phyloP scores from a whole-genome alignment of 1,284 basidiomycete genomes.

The Leucoagaricus sp. region DNA sequence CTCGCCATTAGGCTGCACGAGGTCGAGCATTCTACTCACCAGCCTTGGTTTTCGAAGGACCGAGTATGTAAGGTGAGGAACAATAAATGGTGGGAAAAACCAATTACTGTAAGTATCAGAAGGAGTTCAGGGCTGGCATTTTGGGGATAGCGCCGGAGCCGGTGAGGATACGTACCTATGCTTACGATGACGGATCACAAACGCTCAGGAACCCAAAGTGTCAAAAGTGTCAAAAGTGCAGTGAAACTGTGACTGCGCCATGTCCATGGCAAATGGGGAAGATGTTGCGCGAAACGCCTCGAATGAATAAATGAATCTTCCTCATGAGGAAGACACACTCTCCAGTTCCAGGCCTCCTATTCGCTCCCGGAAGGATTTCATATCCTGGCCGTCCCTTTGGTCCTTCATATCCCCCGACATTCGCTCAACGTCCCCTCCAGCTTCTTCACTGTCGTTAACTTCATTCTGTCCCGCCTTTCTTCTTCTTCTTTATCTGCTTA shows the following conservation, averaged over 20 bases:
- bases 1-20: slow-evolving; percentile 69
- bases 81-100: slow-evolving; percentile 12
- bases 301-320: background rate
- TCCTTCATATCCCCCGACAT: background rate
- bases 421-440: background rate
- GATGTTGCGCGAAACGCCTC: background rate
- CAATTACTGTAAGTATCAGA: slow-evolving; percentile 7
- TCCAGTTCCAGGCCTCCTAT: background rate
- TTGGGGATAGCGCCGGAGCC: slow-evolving; percentile 7
- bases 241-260: too few relatives aligned
- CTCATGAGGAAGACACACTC: background rate
- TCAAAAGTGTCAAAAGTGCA: too few relatives aligned
- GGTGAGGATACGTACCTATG: slow-evolving; percentile 2
- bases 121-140: slow-evolving; percentile 33
- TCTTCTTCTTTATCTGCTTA: slow-evolving; percentile 17
- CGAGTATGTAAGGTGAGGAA: slow-evolving; percentile 53
- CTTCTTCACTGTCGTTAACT: slow-evolving; percentile 4
- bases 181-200: slow-evolving; percentile 11
- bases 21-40: slow-evolving; percentile 46
- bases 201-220: background rate
- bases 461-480: slow-evolving; percentile 12
- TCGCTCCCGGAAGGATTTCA: slow-evolving; percentile 1
- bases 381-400: background rate
- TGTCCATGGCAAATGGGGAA: background rate
- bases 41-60: slow-evolving; percentile 71